Evolutionary conservation across 345 rosid species (phyloP), one percentile per base, ranked within the genome.

Genomic region (Luvunga scandens): DNA sequence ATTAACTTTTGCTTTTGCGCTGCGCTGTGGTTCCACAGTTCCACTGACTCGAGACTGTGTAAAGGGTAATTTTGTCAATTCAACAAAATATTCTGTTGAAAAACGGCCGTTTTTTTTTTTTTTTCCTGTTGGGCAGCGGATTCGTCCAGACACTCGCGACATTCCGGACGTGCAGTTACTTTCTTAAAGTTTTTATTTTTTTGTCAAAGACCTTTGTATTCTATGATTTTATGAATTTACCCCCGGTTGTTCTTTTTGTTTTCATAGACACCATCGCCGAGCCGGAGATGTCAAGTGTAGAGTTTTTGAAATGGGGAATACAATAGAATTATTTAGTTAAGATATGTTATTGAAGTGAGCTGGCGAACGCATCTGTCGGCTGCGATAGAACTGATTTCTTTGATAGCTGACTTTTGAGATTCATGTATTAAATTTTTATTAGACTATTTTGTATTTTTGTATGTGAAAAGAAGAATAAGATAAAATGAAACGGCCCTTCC

Each of bases 241-340:
- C 36, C 14, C 22, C 57, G 18, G 1, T 18, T 19, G 3, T 53
- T 53, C 57, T 53, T 18, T 2, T 18, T 4, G n/a, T 53, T 53
- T 53, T 53, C 22, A 53, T 53, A 18, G 2, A 45, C 50, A 13
- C 18, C 50, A 45, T 4, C 16, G 16, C 48, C 0, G 14, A 7
- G 50, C 16, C 1, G 0, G 0, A 8, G 50, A 14, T 12, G 50
- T 0, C 14, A 0, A 42, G 1, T 3, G 16, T 12, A 12, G 3
- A 42, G 16, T 12, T 42, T 45, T 45, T 13, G 50, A 45, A 45
- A 45, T 13, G 50, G 50, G 16, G 50, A 38, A 9, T 38, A n/a
- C n/a, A 12, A 3, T 10, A 42, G 14, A 42, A 0, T 42, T 42
- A 10, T 42, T 42, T 42, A 12, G 4, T 12, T 42, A 42, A 45